Conservation (phyloP, 768 basidiomycete genomes). For the Auricularia cornea region DNA sequence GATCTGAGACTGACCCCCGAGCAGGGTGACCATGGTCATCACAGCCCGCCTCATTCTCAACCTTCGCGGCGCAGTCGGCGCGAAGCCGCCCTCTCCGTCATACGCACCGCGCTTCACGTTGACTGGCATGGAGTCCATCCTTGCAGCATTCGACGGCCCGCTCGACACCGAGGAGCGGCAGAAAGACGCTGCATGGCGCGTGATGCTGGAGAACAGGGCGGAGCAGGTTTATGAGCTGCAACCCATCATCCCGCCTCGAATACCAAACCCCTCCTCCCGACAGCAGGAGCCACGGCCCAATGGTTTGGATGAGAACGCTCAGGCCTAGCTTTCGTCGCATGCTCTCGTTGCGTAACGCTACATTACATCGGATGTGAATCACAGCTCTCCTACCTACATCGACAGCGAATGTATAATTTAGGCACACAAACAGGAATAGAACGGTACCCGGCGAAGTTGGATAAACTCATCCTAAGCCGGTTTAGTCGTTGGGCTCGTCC, state of each 20-base stretch:
- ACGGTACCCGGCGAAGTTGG: not conserved
- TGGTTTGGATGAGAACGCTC: too few relatives aligned
- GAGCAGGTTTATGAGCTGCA: too few relatives aligned
- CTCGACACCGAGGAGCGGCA: not conserved
- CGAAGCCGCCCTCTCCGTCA: not conserved
- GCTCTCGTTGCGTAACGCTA: too few relatives aligned
- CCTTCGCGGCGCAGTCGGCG: not conserved
- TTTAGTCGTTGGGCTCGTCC: not conserved
- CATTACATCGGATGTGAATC: too few relatives aligned
- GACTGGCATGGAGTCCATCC: not conserved
- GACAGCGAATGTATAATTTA: constrained; percentile 2
- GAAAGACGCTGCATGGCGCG: not conserved
- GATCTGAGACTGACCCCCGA: not conserved
- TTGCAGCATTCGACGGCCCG: not conserved
- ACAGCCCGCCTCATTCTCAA: not conserved
- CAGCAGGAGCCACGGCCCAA: too few relatives aligned
- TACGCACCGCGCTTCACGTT: not conserved
- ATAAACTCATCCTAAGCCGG: not conserved
- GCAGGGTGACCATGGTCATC: not conserved
- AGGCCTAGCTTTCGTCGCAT: too few relatives aligned
- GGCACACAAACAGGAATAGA: not conserved
- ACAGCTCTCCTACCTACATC: not conserved
- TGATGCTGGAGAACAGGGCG: too few relatives aligned
- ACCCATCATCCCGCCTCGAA: too few relatives aligned
- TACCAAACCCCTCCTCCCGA: too few relatives aligned